These are phyloP conservation scores for Botrytis medusae DNA, from an alignment of 2,329 filamentous ascomycete genomes.

Conservation along the genomic window DNA sequence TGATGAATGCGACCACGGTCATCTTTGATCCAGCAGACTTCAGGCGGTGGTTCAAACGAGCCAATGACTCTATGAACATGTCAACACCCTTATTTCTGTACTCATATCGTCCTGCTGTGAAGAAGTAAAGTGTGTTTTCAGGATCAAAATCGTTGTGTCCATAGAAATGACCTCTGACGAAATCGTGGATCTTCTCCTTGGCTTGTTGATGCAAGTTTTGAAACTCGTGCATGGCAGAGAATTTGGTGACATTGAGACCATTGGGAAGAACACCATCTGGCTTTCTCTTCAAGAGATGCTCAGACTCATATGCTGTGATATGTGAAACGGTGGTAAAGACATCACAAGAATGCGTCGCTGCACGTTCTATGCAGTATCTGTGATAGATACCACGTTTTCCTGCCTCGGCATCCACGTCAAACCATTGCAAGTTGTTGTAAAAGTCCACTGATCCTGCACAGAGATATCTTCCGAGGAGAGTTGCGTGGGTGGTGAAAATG, in stretches of 20 bases:
- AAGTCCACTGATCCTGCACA: slow-evolving; percentile 98
- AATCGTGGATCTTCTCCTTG: slow-evolving; percentile 98
- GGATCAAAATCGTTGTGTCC: slow-evolving; percentile 96
- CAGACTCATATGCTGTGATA: slow-evolving; percentile 97
- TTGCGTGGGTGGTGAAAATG: slow-evolving; percentile 98
- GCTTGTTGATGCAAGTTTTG: slow-evolving; percentile 96
- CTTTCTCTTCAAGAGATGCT: slow-evolving; percentile 95
- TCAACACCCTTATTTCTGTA: slow-evolving; percentile 98
- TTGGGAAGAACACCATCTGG: slow-evolving; percentile 96
- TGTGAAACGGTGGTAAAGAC: slow-evolving; percentile 99
- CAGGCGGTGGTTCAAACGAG: slow-evolving; percentile 88
- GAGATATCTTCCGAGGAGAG: slow-evolving; percentile 89
- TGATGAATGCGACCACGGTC: slow-evolving; percentile 96
- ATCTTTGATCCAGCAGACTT: slow-evolving; percentile 83
- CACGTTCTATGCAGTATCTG: slow-evolving; percentile 95
- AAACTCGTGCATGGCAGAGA: slow-evolving; percentile 97
- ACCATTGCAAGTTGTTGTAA: slow-evolving; percentile 97
- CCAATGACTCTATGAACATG: slow-evolving; percentile 98
- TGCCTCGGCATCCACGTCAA: slow-evolving; percentile 94
- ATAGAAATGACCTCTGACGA: slow-evolving; percentile 97
- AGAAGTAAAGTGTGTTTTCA: slow-evolving; percentile 96
- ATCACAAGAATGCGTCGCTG: slow-evolving; percentile 85
- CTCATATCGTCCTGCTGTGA: slow-evolving; percentile 95
- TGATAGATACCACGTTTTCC: slow-evolving; percentile 99
- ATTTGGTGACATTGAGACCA: slow-evolving; percentile 96